Evolutionary conservation across 768 basidiomycete genomes (phyloP).

Genomic region (Boletus huronensis): DNA sequence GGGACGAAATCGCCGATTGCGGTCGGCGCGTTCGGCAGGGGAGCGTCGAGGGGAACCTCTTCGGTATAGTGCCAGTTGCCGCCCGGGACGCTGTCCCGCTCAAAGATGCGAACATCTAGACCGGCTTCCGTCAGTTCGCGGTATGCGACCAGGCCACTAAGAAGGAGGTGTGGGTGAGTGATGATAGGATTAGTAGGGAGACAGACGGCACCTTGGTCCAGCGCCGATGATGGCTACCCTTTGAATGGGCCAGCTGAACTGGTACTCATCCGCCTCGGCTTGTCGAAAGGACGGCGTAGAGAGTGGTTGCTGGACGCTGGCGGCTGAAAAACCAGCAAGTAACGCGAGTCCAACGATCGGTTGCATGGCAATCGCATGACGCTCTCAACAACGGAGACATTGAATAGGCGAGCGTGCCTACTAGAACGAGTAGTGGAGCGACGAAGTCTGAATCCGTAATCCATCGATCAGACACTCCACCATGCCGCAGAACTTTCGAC

Average conservation of each 20-base stretch:
- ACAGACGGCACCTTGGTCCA: not conserved
- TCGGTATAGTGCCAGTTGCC: not conserved
- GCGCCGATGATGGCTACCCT: slow-evolving; percentile 6
- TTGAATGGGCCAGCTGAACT: slow-evolving; percentile 12
- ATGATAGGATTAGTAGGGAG: not conserved
- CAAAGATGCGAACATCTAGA: not conserved
- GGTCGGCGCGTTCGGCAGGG: not conserved
- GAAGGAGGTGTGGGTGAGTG: not conserved
- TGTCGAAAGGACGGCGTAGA: not conserved
- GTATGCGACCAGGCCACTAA: not conserved
- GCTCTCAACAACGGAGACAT: too few species aligned
- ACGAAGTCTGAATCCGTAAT: too few species aligned
- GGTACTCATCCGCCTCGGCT: not conserved
- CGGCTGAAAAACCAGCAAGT: not conserved
- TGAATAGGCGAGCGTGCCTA: too few species aligned
- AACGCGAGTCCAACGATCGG: not conserved
- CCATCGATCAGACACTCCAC: too few species aligned
- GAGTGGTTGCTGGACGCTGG: not conserved
- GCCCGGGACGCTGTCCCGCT: not conserved
- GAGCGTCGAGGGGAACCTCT: not conserved
- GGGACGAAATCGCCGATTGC: not conserved
- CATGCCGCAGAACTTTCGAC: slow-evolving; percentile 38
- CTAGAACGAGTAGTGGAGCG: too few species aligned
- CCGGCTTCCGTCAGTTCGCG: not conserved
- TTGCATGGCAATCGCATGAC: too few species aligned